Base-by-base conservation (phyloP, 1,284 basidiomycete species). In the Malassezia sp. region DNA sequence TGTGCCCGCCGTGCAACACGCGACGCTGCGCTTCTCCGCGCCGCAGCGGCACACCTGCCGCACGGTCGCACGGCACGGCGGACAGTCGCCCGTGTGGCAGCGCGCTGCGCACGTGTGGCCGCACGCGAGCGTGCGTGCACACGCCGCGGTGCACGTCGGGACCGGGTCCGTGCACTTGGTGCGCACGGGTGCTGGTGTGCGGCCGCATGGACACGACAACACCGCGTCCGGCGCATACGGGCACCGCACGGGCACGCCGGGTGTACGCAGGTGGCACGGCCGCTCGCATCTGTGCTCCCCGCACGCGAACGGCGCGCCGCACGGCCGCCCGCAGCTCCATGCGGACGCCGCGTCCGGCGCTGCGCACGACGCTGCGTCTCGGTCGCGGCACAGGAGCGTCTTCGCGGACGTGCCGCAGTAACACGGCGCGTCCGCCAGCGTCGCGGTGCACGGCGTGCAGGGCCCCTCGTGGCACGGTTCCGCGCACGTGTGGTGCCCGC, bases 21-120 rank as follows among this genome's bases (percentile, higher is more conserved):
- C 33, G 53, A 68, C 5, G 52, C 35, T 12, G 38, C 59, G 54
- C 46, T 61, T 64, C 21, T 55, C 56, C 35, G 63, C 60, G 28
- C 65, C 65, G 36, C 67, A 70, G 15, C 67, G 61, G 37, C 67
- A 70, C 7, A 66, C 66, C n/a, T 59, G 59, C 40, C 56, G 48
- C 12, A 63, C 56, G 4, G 49, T 47, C 14, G 54, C 55, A 10
- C 37, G 33, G 35, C 67, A 70, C 11, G 63, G 62, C 17, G 67
- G 62, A 38, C 67, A 70, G 2, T 46, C 33, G 4, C 64, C 65
- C 6, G 52, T 37, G 34, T 69, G 67, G 33, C 67, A 70, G 5
- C 34, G n/a, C 7, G 45, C 23, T 1, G 49, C 45, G 38, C 63
- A 67, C 6, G 47, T 39, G 33, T 70, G 67, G 27, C 60, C 66